phyloP scores from a whole-genome alignment of 2,329 filamentous ascomycete genomes.

The Beauveria bassiana region DNA sequence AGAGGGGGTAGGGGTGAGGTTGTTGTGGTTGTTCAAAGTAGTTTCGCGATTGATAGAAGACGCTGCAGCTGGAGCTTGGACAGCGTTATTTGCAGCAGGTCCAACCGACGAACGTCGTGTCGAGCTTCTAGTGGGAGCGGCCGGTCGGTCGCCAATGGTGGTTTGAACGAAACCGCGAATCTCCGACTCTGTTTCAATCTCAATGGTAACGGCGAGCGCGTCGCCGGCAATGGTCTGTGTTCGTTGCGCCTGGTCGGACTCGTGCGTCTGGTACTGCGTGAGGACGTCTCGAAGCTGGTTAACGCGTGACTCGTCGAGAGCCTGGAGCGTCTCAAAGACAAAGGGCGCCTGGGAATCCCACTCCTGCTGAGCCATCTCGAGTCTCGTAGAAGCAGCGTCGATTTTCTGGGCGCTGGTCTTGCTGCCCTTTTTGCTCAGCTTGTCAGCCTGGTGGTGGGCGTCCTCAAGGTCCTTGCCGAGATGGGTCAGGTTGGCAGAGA shows the following conservation, averaged over 20 bases:
- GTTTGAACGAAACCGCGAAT: slow-evolving; percentile 62
- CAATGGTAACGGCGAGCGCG: slow-evolving; percentile 73
- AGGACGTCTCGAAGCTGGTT: slow-evolving; percentile 86
- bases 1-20: slow-evolving; percentile 5
- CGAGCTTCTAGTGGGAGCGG: slow-evolving; percentile 30
- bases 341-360: slow-evolving; percentile 95
- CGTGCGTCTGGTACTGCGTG: slow-evolving; percentile 88
- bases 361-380: slow-evolving; percentile 72
- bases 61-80: neutral
- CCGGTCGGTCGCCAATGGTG: slow-evolving; percentile 28
- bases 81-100: slow-evolving; percentile 12
- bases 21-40: neutral
- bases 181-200: slow-evolving; percentile 80
- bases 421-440: slow-evolving; percentile 69
- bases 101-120: slow-evolving; percentile 34
- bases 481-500: slow-evolving; percentile 69
- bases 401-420: slow-evolving; percentile 72
- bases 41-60: neutral
- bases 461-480: slow-evolving; percentile 81
- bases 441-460: slow-evolving; percentile 78
- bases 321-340: slow-evolving; percentile 88
- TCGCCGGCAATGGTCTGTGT: slow-evolving; percentile 67
- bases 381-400: slow-evolving; percentile 61
- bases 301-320: slow-evolving; percentile 78
- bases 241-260: slow-evolving; percentile 78